Conservation (phyloP, 331 rosid genomes). For the Cydonia oblonga region DNA sequence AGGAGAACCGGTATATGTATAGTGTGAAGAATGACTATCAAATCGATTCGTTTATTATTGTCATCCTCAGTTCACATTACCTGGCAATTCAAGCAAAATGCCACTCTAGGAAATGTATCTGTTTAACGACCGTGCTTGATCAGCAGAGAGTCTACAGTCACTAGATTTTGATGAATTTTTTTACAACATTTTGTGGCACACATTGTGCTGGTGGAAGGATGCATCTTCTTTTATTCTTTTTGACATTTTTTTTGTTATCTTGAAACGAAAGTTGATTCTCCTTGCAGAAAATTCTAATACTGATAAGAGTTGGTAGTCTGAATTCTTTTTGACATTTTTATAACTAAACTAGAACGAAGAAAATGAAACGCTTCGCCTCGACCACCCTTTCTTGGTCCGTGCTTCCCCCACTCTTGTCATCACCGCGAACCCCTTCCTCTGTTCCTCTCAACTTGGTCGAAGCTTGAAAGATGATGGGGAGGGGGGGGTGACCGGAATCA, state of each 20-base stretch:
- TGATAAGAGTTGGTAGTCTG: not conserved
- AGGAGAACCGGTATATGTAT: conserved; percentile 28
- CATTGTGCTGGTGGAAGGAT: conserved; percentile 7
- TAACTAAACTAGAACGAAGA: not conserved
- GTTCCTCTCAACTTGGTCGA: not conserved
- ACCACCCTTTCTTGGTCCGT: not conserved
- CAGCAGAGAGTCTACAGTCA: conserved; percentile 9
- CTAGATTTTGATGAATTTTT: conserved; percentile 21
- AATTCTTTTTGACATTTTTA: not conserved
- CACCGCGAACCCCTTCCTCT: not conserved
- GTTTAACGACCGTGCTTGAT: conserved; percentile 15
- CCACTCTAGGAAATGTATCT: conserved; percentile 22
- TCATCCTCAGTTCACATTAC: conserved; percentile 11
- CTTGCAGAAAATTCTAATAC: not conserved
- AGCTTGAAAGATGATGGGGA: not conserved
- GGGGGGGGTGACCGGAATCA: not conserved
- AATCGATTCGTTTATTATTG: conserved; percentile 14
- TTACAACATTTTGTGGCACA: conserved; percentile 7
- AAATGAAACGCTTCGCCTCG: not conserved
- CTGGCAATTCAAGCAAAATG: conserved; percentile 17
- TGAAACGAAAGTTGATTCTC: not conserved
- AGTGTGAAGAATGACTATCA: conserved; percentile 24
- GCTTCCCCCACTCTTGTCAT: not conserved
- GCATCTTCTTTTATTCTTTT: conserved; percentile 7
- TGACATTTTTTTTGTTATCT: not conserved